phyloP scores from a whole-genome alignment of 2,329 filamentous ascomycete species.

The Tolypocladium pustulatum region DNA sequence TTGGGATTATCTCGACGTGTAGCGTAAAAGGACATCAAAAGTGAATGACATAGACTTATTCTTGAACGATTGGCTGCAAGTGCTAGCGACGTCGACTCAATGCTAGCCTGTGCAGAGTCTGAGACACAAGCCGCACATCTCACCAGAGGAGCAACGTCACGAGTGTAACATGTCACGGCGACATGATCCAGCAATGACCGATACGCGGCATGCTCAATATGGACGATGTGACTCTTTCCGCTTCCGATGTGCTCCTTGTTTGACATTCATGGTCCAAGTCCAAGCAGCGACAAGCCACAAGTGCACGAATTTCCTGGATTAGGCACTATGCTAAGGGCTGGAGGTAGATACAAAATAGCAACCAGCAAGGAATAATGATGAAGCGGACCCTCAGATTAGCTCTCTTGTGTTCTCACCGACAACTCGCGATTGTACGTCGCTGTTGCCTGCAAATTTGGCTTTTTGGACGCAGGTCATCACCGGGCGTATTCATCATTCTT shows the following conservation, averaged over 20 bases:
- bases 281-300: no score
- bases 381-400: slow-evolving; percentile 42
- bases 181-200: no score
- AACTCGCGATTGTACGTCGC: slow-evolving; percentile 26
- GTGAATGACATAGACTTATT: neutral
- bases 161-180: no score
- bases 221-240: no score
- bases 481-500: slow-evolving; percentile 14
- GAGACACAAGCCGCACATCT: no score
- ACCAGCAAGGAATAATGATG: slow-evolving; percentile 3
- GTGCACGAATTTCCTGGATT: no score
- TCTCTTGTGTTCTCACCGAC: slow-evolving; percentile 44
- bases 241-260: no score
- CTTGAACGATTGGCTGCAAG: neutral
- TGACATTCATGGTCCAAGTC: no score
- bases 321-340: neutral
- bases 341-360: neutral
- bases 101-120: no score
- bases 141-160: no score
- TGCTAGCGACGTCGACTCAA: neutral
- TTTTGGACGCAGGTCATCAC: slow-evolving; percentile 46
- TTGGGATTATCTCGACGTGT: neutral
- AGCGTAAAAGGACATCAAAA: neutral
- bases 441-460: slow-evolving; percentile 48
- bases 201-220: no score